phyloP scores from a whole-genome alignment of 2,329 filamentous ascomycete genomes.

The Ascochyta viciae-villosae region DNA sequence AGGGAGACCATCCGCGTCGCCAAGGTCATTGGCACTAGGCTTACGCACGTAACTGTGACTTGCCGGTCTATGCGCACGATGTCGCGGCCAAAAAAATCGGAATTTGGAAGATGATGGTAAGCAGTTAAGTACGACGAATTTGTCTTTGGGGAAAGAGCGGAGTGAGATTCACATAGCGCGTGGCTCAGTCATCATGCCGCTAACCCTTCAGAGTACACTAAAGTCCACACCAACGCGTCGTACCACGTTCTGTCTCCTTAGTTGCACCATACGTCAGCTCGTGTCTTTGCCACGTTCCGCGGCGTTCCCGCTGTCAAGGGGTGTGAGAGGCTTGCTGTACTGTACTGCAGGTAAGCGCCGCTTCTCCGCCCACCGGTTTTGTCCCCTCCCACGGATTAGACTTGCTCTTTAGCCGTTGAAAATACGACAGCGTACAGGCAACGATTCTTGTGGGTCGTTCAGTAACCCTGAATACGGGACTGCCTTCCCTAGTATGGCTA shows the following conservation, averaged over 20 bases:
- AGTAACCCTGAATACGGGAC: neutral
- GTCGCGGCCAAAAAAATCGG: neutral
- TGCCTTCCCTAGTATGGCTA: neutral
- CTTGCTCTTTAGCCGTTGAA: neutral
- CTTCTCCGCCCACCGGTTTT: neutral
- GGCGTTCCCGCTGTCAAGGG: constrained; percentile 1
- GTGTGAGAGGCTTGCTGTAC: neutral
- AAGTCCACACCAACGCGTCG: neutral
- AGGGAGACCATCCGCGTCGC: neutral
- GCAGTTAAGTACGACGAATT: neutral
- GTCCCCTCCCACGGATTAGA: neutral
- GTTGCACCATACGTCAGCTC: neutral
- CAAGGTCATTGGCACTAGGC: neutral
- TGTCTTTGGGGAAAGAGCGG: constrained; percentile 15
- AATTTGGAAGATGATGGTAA: constrained; percentile 1
- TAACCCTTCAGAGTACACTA: constrained; percentile 1
- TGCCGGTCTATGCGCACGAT: neutral
- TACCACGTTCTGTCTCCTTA: neutral
- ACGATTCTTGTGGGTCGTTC: neutral
- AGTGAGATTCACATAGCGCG: constrained; percentile 12
- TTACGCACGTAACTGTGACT: neutral
- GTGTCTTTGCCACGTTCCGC: constrained; percentile 2
- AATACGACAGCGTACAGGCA: neutral
- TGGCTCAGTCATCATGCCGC: constrained; percentile 14
- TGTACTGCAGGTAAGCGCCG: neutral